These are phyloP conservation scores for Fragaria iinumae DNA, from an alignment of 306 rosid genomes.

Conservation along the genomic window DNA sequence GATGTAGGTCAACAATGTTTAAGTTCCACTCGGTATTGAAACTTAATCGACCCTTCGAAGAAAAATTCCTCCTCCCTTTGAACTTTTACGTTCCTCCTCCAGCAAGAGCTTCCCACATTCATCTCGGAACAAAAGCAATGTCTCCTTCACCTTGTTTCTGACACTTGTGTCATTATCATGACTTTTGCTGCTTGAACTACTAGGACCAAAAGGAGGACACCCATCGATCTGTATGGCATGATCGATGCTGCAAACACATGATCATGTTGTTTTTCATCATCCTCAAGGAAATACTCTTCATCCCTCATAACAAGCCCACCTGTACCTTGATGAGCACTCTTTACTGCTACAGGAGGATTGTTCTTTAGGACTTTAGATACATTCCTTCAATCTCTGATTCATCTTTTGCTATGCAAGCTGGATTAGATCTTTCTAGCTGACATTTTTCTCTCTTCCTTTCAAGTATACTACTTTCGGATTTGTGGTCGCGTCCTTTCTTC, in stretches of 20 bases:
- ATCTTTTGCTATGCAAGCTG: constrained; percentile 33
- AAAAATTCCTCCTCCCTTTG: constrained; percentile 29
- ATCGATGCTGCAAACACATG: constrained; percentile 23
- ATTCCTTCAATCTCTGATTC: constrained; percentile 26
- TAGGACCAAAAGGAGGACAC: neutral
- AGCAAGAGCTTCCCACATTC: constrained; percentile 67
- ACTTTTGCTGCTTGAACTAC: neutral
- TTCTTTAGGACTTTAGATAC: constrained; percentile 25
- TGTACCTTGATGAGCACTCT: too few relatives aligned
- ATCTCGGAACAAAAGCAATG: constrained; percentile 65
- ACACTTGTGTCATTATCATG: constrained; percentile 33
- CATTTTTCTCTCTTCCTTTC: constrained; percentile 38
- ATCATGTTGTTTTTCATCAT: constrained; percentile 21
- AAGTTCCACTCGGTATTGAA: too few relatives aligned
- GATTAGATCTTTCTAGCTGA: constrained; percentile 34
- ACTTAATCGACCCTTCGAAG: constrained; percentile 49
- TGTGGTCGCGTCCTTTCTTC: constrained; percentile 40
- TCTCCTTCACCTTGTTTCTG: constrained; percentile 67
- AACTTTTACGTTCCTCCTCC: constrained; percentile 55
- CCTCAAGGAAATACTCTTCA: constrained; percentile 4
- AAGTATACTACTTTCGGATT: constrained; percentile 28
- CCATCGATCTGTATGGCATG: neutral
- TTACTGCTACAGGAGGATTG: constrained; percentile 12
- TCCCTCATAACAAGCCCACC: too few relatives aligned
- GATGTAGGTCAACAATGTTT: too few relatives aligned